Percentiles rank a stretch among this genome's conserved stretches.
Conservation (phyloP, 176 grass and related monocot species). For the Poa pratensis region DNA sequence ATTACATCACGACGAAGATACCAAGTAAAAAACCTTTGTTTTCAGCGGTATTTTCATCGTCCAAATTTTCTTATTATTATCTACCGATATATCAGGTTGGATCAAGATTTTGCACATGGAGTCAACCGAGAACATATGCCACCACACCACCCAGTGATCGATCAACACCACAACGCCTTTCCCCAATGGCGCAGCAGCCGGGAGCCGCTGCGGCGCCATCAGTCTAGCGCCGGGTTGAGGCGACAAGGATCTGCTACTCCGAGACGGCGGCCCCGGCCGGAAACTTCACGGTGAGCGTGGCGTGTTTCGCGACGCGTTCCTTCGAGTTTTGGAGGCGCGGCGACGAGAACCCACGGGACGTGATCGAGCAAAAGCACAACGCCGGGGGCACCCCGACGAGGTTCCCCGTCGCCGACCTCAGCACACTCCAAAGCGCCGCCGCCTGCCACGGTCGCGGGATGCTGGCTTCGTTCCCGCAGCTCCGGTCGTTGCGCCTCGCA, state of each 20-base stretch:
- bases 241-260: not conserved
- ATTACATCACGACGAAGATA: too few species aligned
- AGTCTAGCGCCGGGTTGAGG: not conserved
- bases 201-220: not conserved
- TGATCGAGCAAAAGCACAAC: not conserved
- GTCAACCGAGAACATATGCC: too few species aligned
- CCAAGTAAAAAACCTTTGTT: too few species aligned
- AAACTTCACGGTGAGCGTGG: not conserved
- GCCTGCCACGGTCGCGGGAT: not conserved
- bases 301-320: not conserved
- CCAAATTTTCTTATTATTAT: too few species aligned
- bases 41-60: too few species aligned
- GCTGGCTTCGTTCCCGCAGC: not conserved
- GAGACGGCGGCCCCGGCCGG: not conserved
- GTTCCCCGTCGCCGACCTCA: not conserved
- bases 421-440: not conserved
- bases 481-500: not conserved
- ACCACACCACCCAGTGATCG: too few species aligned
- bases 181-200: not conserved
- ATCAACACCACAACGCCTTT: not conserved
- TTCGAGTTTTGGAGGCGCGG: not conserved
- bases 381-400: accelerated
- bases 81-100: too few species aligned
- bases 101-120: too few species aligned
- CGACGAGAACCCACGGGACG: too few species aligned